A percentile compares a stretch with the other conserved stretches of the same genome.
Evolutionary conservation across 73 alveolate genomes (phyloP).

Genomic region (Paramecium sexaurelia): DNA sequence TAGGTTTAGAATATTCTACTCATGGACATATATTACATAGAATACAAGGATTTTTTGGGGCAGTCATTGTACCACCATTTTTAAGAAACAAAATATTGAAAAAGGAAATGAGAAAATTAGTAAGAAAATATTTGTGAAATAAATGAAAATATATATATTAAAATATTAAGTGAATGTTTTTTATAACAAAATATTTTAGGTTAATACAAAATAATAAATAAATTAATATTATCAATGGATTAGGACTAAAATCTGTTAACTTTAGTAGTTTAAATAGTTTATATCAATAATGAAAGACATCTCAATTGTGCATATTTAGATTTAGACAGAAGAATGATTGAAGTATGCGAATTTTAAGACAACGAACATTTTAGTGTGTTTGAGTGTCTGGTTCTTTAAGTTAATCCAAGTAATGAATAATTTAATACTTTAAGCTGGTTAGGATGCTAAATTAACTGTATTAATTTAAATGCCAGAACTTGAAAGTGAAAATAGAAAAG

Average conservation of each 20-base stretch:
- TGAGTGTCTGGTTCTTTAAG: slow-evolving; percentile 79
- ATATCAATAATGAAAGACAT: slow-evolving; percentile 36
- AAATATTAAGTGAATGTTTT: background rate
- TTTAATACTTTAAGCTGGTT: slow-evolving; percentile 31
- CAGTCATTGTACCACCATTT: background rate
- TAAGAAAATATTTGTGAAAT: background rate
- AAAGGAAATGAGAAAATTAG: slow-evolving; percentile 14
- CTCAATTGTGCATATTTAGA: slow-evolving; percentile 77
- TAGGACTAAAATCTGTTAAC: background rate
- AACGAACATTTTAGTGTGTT: slow-evolving; percentile 83
- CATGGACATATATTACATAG: slow-evolving; percentile 39
- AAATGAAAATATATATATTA: background rate
- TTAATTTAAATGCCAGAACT: slow-evolving; percentile 77
- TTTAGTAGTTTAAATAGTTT: slow-evolving; percentile 15
- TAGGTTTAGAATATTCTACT: slow-evolving; percentile 51
- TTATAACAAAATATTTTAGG: background rate
- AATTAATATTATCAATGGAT: slow-evolving; percentile 14
- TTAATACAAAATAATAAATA: background rate
- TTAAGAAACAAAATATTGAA: background rate
- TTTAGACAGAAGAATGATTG: slow-evolving; percentile 72
- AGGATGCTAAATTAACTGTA: slow-evolving; percentile 74
- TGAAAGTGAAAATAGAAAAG: slow-evolving; percentile 71
- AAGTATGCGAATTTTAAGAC: slow-evolving; percentile 80
- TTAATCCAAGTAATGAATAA: slow-evolving; percentile 65
- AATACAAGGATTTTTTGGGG: slow-evolving; percentile 8